Conservation (phyloP, 257 asterid species). For the Eustoma russellianum region DNA sequence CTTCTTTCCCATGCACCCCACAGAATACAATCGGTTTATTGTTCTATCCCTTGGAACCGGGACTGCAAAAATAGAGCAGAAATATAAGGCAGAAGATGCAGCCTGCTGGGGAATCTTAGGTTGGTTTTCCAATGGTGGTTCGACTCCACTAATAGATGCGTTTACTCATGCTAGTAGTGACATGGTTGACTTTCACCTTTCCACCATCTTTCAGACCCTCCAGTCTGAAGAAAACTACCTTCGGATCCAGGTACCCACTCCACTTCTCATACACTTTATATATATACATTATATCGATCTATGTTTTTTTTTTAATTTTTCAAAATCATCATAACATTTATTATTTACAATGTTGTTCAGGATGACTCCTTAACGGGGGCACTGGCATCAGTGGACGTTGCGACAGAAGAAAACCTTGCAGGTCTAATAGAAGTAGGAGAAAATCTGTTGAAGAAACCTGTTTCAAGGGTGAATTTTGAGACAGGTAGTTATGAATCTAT, state of each 20-base stretch:
- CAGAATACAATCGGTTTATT: slow-evolving; percentile 22
- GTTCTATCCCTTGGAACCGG: slow-evolving; percentile 12
- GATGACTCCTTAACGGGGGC: slow-evolving; percentile 32
- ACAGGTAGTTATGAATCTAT: slow-evolving; percentile 19
- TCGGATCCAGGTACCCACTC: slow-evolving; percentile 30
- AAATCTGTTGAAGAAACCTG: slow-evolving; percentile 28
- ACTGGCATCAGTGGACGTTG: slow-evolving; percentile 26
- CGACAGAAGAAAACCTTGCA: slow-evolving; percentile 31
- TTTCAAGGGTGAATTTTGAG: slow-evolving; percentile 29
- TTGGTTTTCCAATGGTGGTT: slow-evolving; percentile 25
- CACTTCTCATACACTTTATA: too few species aligned
- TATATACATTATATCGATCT: too few species aligned
- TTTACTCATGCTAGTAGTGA: slow-evolving; percentile 2
- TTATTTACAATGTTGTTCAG: slow-evolving; percentile 5
- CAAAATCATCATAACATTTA: too few species aligned
- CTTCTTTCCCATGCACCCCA: slow-evolving; percentile 18
- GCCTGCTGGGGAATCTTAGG: slow-evolving; percentile 14
- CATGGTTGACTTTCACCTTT: slow-evolving; percentile 4
- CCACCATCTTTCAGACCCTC: slow-evolving; percentile 2
- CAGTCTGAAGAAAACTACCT: slow-evolving; percentile 28
- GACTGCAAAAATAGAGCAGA: background rate
- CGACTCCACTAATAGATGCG: background rate
- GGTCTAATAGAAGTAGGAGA: slow-evolving; percentile 28
- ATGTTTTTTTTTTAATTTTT: too few species aligned
- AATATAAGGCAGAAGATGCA: slow-evolving; percentile 6